A percentile compares a stretch with the other conserved stretches of the same genome.
These are phyloP conservation scores for Macaranga tanarius DNA, from an alignment of 441 rosid genomes.

Conservation along the genomic window DNA sequence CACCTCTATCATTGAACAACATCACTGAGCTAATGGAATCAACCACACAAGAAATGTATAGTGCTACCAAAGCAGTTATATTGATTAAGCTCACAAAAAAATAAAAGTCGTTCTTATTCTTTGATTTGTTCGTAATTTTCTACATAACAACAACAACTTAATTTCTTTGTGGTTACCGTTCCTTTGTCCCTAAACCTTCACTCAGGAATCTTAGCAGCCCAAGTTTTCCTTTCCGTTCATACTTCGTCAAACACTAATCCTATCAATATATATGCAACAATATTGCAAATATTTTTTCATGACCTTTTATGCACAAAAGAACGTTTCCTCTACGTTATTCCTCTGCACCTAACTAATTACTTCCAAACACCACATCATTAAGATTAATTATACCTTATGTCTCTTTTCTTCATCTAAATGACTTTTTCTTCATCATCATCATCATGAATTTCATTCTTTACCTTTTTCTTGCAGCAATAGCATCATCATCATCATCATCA, in stretches of 20 bases:
- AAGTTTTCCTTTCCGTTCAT: conserved; percentile 24
- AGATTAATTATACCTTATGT: neutral
- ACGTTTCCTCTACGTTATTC: too few species aligned
- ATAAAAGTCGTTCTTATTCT: too few species aligned
- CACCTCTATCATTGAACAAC: too few species aligned
- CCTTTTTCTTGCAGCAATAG: neutral
- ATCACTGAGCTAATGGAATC: too few species aligned
- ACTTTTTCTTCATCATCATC: neutral
- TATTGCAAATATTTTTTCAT: too few species aligned
- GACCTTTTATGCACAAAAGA: too few species aligned
- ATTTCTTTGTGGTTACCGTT: conserved; percentile 21
- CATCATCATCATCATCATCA: neutral
- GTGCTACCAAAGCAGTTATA: too few species aligned
- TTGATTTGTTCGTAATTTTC: too few species aligned
- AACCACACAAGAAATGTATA: too few species aligned
- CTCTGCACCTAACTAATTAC: too few species aligned
- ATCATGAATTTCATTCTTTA: conserved; percentile 22
- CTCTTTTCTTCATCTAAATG: neutral
- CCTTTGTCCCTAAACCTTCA: neutral
- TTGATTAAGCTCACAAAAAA: too few species aligned
- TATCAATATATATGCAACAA: conserved; percentile 7
- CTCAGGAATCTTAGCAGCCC: neutral
- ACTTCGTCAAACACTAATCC: conserved; percentile 22
- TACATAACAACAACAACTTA: too few species aligned
- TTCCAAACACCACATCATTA: neutral